Base-by-base conservation (phyloP, 805 yeast species). In the Zygotorulaspora sp. region DNA sequence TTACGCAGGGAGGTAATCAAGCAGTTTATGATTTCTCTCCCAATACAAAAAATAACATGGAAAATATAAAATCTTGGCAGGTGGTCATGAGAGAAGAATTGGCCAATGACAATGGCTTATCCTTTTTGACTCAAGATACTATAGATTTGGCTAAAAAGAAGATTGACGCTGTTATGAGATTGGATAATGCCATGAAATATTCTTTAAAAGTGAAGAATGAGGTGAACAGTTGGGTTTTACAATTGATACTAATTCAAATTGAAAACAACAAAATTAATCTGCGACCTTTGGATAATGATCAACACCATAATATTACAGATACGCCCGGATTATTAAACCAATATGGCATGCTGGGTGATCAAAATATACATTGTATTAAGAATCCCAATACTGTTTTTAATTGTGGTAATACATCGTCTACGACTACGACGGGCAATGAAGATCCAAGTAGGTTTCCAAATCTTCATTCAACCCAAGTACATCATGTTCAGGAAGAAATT, bases 181-280 rank as follows among this genome's bases (percentile, higher is more conserved):
- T 84, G 38, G 80, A 85, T 10, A 83, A 88, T 44, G 75, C 86
- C 2, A 67, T 85, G 43, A 77, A 81, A 38, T 87, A 82, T 57
- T 78, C 84, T 14, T 82, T 82, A 46, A 80, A 78, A 50, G 78
- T 88, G 34, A 83, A 85, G 36, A 75, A 72, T 36, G 96, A 89
- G 58, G 83, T 87, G 3, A 92, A 87, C 53, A 70, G 62, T 14
- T 64, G 78, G 52, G 88, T 88, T 2, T 61, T 83, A 18, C 62
- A 67, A 24, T 68, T 81, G 1, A 84, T 89, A 3, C 65, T 71
- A 16, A 77, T 78, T 23, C 81, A 92, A 0, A 71, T 87, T 2
- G 59, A 63, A 24, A 75, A 71, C 48, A 80, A 64, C 24, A 53
- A 59, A 38, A 14, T 52, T 5, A 53, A 47, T 21, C 22, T 42